A percentile compares a stretch with the other conserved stretches of the same genome.
Evolutionary conservation across 108 stramenopile genomes (phyloP).

Genomic region (Cylindrotheca closterium): DNA sequence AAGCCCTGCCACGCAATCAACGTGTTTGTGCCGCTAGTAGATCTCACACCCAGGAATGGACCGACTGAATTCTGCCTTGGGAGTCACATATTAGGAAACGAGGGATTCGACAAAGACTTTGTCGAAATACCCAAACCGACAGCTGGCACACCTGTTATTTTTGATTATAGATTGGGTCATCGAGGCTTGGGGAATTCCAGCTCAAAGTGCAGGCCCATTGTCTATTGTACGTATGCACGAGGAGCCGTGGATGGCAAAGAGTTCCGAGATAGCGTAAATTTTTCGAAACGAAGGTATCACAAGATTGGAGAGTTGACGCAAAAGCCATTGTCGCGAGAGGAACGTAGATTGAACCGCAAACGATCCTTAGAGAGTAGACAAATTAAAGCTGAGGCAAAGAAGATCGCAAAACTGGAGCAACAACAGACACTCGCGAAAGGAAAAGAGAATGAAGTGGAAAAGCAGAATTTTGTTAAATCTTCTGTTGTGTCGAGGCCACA

Average conservation of each 20-base stretch:
- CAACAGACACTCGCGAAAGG: background rate
- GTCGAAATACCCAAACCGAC: constrained; percentile 62
- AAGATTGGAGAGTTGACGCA: constrained; percentile 77
- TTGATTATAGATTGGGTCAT: constrained; percentile 88
- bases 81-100: constrained; percentile 78
- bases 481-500: background rate
- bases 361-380: constrained; percentile 13
- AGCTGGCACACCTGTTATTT: constrained; percentile 79
- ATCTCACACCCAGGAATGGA: constrained; percentile 65
- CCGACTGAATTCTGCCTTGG: constrained; percentile 89
- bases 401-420: background rate
- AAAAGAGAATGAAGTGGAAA: background rate
- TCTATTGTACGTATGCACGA: constrained; percentile 83
- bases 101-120: constrained; percentile 65
- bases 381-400: background rate
- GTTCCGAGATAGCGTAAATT: constrained; percentile 83
- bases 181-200: constrained; percentile 74
- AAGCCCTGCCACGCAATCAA: constrained; percentile 86
- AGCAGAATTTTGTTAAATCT: background rate
- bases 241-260: constrained; percentile 62
- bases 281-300: constrained; percentile 72
- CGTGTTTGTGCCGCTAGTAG: constrained; percentile 88
- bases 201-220: constrained; percentile 62
- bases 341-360: constrained; percentile 56
- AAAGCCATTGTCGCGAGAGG: constrained; percentile 65